Evolutionary conservation across 2,329 filamentous ascomycete species (phyloP).

Genomic region (Diplodia corticola): DNA sequence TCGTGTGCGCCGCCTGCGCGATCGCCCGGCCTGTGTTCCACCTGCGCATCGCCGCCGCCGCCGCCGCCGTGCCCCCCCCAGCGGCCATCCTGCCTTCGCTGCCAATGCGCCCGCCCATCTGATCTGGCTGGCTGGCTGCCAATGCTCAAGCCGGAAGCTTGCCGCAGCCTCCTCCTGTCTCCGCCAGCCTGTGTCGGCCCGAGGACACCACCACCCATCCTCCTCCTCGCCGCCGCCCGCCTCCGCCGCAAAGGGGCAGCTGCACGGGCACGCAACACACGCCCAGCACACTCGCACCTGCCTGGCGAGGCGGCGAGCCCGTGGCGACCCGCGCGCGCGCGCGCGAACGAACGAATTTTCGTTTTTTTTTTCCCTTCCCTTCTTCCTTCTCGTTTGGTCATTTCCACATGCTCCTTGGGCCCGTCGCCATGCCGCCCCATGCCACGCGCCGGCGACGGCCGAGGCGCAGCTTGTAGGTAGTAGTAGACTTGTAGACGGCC

Average conservation of each 20-base stretch:
- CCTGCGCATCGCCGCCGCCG: conserved; percentile 10
- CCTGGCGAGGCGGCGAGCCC: not conserved
- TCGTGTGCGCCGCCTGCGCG: not conserved
- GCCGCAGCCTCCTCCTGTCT: not conserved
- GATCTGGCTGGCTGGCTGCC: not conserved
- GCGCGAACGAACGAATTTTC: not conserved
- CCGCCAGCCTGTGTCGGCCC: conserved; percentile 6
- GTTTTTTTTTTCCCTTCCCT: not conserved
- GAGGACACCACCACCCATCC: not conserved
- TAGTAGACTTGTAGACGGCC: too few relatives aligned
- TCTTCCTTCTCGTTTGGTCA: not conserved
- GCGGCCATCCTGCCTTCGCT: not conserved
- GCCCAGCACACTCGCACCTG: not conserved
- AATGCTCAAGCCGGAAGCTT: not conserved
- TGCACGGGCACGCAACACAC: conserved; percentile 9
- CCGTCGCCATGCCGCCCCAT: not conserved
- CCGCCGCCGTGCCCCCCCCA: too few relatives aligned
- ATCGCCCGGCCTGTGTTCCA: conserved; percentile 8
- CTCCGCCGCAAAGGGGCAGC: conserved; percentile 18
- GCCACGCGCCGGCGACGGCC: not conserved
- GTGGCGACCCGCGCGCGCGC: not conserved
- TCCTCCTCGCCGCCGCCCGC: not conserved
- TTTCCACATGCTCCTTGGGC: not conserved
- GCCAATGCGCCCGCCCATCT: not conserved
- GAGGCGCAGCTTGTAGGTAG: not conserved